Evolutionary conservation across 192 early-diverging fungal species (phyloP), one percentile per base, ranked within the genome.

Genomic region (Podila minutissima): DNA sequence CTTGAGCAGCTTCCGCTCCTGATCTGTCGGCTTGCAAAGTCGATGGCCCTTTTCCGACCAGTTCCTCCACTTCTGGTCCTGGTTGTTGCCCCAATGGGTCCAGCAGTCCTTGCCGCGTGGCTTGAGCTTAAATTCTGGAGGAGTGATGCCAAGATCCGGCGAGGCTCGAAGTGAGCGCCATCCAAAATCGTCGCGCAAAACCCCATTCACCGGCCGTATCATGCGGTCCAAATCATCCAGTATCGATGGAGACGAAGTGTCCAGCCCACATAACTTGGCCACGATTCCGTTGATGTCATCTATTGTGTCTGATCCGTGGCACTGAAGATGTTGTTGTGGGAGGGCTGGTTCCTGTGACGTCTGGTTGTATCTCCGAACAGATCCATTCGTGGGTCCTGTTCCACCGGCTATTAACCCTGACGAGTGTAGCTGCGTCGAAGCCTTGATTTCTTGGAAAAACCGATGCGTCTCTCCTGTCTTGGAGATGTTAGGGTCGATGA

Each of bases 401-500:
- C 53, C n/a, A 49, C 41, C 38, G 13, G 20, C 11, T 13, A 15
- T 28, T 17, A 64, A 26, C 46, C n/a, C 62, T 11, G 65, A 9
- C 31, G 57, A 63, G 46, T 17, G 61, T 26, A 53, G 11, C 13
- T 81, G 48, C 20, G 71, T 35, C 19, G 59, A 68, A 1, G 67
- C 55, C 35, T 73, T 81, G 62, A 73, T 67, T 13, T 73, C 77
- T 31, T 81, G 77, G 32, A 81, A 81, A 57, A 81, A 81, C 31
- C 53, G 63, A 48, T 81, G 77, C 1, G 77, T 81, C 49, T 81
- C 77, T 15, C 77, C 77, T 10, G 66, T 53, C 46, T 81, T 81
- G 20, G 77, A 81, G 55, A 81, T 68, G 20, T 81, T 81, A 37
- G 77, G 77, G 65, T 81, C 77, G 19, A 81, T n/a, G 20, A 71